Base-by-base conservation (phyloP, 345 rosid species). In the Eucalyptus erythrocorys region DNA sequence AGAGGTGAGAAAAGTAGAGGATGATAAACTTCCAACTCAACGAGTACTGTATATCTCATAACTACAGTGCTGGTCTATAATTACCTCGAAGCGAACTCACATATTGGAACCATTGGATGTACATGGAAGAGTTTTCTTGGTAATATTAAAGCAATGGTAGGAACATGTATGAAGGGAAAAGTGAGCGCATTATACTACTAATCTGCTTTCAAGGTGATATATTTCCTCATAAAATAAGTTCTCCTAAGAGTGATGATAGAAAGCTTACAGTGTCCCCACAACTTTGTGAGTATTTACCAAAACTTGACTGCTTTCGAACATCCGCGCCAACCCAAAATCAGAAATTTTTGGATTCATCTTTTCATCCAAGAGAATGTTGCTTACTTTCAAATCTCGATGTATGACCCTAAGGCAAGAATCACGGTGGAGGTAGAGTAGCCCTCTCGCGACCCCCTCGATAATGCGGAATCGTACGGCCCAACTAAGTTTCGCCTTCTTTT, bases 371-470 rank as follows among this genome's bases (percentile, higher is more conserved):
- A 47, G 48, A 22, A 55, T 9, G 30, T 55, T 55, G 61, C 61
- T 55, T 30, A 55, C 61, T 55, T 55, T 55, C 61, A 55, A 55
- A 55, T 55, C 61, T 55, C 61, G 3, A 55, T 24, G 6, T 10
- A 93, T 92, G 2, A 95, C 91, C 87, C 92, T 71, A 34, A 86
- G 90, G 16, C 94, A 90, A 45, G 96, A 94, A 89, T 94, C 96
- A 49, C 92, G 94, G 24, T 93, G 94, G 42, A 93, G 92, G 49
- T 92, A 91, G 43, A 92, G 89, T 26, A 91, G 43, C 49, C 94
- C 92, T 53, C 85, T 89, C 0, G 92, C 93, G 37, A 92, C 89
- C 43, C 92, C 92, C 19, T 76, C 37, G 11, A 90, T 87, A n/a
- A 91, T 93, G 19, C 50, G 57, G 37, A 71, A 26, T 4, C 90